A percentile compares a stretch with the other conserved stretches of the same genome.
Conservation (phyloP, 257 asterid species). For the Galeopsis tetrahit region DNA sequence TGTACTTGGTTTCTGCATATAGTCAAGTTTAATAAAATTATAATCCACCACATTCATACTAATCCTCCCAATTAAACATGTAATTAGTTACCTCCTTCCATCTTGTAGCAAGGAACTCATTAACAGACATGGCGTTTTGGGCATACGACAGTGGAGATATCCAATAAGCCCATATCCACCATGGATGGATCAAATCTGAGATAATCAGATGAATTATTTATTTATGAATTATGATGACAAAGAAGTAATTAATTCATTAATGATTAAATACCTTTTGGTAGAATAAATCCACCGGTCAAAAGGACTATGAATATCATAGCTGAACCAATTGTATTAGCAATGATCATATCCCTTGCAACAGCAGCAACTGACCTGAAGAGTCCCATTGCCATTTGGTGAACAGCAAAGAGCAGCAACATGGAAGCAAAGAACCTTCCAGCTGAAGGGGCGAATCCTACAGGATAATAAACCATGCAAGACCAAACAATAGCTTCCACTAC, state of each 20-base stretch:
- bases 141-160: conserved; percentile 81
- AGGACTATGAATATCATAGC: conserved; percentile 70
- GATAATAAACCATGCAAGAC: conserved; percentile 73
- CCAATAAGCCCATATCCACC: conserved; percentile 98
- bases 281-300: conserved; percentile 79
- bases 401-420: conserved; percentile 62
- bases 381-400: conserved; percentile 95
- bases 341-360: conserved; percentile 74
- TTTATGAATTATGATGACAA: conserved; percentile 7
- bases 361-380: conserved; percentile 87
- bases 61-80: too few relatives aligned
- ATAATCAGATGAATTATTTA: background rate
- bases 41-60: too few relatives aligned
- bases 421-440: conserved; percentile 83
- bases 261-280: conserved; percentile 63
- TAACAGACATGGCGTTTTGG: conserved; percentile 79
- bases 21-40: conserved; percentile 23
- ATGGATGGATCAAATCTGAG: conserved; percentile 81
- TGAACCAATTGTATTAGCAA: conserved; percentile 84
- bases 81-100: conserved; percentile 72
- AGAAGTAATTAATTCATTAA: background rate
- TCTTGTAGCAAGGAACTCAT: conserved; percentile 79
- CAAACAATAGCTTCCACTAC: conserved; percentile 73
- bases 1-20: conserved; percentile 47
- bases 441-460: conserved; percentile 79